Evolutionary conservation across 2,329 filamentous ascomycete genomes (phyloP), one percentile per base, ranked within the genome.

Genomic region (Cladosporium velox): DNA sequence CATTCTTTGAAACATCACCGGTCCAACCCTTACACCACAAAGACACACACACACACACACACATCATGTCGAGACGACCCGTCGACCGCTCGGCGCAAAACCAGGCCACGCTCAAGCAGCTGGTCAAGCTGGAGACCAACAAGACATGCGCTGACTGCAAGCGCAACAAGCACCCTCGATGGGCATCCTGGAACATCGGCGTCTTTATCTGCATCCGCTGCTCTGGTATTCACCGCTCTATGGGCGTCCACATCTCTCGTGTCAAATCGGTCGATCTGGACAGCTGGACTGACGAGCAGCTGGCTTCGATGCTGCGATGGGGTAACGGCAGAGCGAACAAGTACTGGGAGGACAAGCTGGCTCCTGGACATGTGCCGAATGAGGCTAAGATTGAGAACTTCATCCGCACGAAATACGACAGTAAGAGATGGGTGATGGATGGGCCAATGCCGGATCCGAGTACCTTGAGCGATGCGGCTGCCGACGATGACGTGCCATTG

Each of bases 341-440:
- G 84, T 97, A 98, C 79, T 99, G 94, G 94, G 96, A 99, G 80
- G 88, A 91, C 69, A 99, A 98, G 82, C 82, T 99, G 75, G 93
- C 94, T 2, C 82, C 90, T 15, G 93, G 93, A 67, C 95, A 99
- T 79, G 88, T 94, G 57, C 95, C 95, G 1, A 97, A 94, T 26
- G 96, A 99, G 82, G 87, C 91, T 71, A 99, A 99, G 85, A 98
- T 99, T 73, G 95, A 99, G 85, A 99, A 98, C 84, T 99, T 99
- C 76, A 98, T 99, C 74, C 89, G 95, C 71, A 99, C 96, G 65
- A 99, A 99, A 80, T 99, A 99, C 79, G 95, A 99, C 79, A 91
- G 95, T 64, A 98, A 97, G 86, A 87, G 96, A 81, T 99, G 95
- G 95, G 91, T 93, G n/a, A 98, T 98, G 93, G 95, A 99, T 68